Conservation (phyloP, 140 eudicot genomes). For the Erigeron philadelphicus region DNA sequence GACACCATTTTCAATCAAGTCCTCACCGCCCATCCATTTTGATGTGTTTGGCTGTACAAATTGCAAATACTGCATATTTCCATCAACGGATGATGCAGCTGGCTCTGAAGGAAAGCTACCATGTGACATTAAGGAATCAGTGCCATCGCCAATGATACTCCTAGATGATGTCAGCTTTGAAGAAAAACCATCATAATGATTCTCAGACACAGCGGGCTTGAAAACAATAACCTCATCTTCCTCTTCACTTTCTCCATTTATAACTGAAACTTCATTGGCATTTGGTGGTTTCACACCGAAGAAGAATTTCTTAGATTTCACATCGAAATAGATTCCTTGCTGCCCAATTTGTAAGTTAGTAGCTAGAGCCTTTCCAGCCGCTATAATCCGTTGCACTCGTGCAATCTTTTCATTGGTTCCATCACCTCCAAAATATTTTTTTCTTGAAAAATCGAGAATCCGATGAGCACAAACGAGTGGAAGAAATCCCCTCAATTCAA, state of each 20-base stretch:
- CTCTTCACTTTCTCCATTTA: constrained; percentile 55
- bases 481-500: constrained; percentile 78
- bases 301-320: constrained; percentile 43
- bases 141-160: constrained; percentile 27
- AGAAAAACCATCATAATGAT: constrained; percentile 31
- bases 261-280: constrained; percentile 28
- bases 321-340: constrained; percentile 60
- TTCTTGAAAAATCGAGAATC: constrained; percentile 66
- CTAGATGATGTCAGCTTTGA: constrained; percentile 34
- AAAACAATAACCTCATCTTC: constrained; percentile 94
- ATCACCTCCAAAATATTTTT: constrained; percentile 50
- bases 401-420: constrained; percentile 54
- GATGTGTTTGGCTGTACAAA: constrained; percentile 40
- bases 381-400: constrained; percentile 68
- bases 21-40: constrained; percentile 43
- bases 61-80: constrained; percentile 35
- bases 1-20: constrained; percentile 40
- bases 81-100: constrained; percentile 30
- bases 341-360: constrained; percentile 44
- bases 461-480: constrained; percentile 72
- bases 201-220: constrained; percentile 64
- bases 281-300: constrained; percentile 50
- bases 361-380: constrained; percentile 84
- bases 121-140: constrained; percentile 27
- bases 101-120: constrained; percentile 36